A percentile compares a stretch with the other conserved stretches of the same genome.
Conservation (phyloP, 202 grass and related monocot genomes). For the Hordeum pubiflorum region DNA sequence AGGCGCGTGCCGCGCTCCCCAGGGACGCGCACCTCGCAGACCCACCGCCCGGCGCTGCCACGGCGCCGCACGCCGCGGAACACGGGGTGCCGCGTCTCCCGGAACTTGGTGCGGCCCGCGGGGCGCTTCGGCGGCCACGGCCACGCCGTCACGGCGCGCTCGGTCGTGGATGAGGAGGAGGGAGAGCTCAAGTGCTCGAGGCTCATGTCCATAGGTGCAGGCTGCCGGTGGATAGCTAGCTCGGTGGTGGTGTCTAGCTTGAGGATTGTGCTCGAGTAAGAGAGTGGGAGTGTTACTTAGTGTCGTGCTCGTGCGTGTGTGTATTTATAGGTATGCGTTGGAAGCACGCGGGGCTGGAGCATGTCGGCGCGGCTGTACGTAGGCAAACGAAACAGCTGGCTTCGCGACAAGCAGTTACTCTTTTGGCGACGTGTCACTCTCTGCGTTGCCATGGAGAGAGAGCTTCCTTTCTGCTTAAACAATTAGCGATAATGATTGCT, state of each 20-base stretch:
- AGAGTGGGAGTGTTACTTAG: not conserved
- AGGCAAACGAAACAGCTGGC: slow-evolving; percentile 18
- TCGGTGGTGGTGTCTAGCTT: not conserved
- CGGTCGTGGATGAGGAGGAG: slow-evolving; percentile 10
- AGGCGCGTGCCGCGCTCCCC: slow-evolving; percentile 43
- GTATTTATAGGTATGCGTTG: slow-evolving; percentile 33
- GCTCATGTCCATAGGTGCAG: slow-evolving; percentile 2
- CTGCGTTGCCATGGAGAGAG: not conserved
- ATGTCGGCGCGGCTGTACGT: not conserved
- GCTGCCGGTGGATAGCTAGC: not conserved
- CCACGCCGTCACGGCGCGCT: slow-evolving; percentile 17
- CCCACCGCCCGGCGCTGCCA: slow-evolving; percentile 48
- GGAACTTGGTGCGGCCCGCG: slow-evolving; percentile 69
- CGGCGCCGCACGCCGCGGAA: slow-evolving; percentile 63
- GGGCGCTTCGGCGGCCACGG: slow-evolving; percentile 57
- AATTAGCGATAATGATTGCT: not conserved
- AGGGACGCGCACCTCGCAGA: slow-evolving; percentile 71
- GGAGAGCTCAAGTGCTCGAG: slow-evolving; percentile 2
- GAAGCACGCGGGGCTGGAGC: not conserved
- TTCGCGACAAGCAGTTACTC: not conserved
- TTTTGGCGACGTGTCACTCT: not conserved
- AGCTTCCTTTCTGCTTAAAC: slow-evolving; percentile 1
- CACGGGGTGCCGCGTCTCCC: slow-evolving; percentile 66
- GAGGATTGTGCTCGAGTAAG: not conserved
- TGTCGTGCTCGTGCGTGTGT: not conserved